Base-by-base conservation (phyloP, 768 basidiomycete species). In the Lenzites betulinus region DNA sequence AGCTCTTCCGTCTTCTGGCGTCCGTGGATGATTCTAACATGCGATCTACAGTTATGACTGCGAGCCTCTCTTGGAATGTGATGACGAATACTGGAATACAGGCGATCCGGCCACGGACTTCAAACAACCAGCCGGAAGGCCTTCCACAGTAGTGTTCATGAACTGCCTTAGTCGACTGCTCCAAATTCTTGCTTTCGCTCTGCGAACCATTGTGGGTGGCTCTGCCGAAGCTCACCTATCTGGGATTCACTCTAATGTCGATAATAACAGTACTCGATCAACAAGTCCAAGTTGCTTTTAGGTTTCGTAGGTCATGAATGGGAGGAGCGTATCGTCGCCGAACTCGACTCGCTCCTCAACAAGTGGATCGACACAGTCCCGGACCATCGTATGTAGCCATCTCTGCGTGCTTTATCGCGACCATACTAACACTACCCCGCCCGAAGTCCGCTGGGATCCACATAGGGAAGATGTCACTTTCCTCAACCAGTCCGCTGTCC, bases 21-120 rank as follows among this genome's bases (percentile, higher is more conserved):
- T 28, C 23, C 9, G 13, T 11, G 12, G 22, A 33, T 33, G 11
- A 33, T 44, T 3, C 1, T 30, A 7, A 30, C 28, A n/a, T 30
- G 16, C 15, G 4, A 25, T 22, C 8, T 28, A 64, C 43, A 90
- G 89, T 66, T 85, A 88, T 64, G 90, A 92, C 64, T 74, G 87
- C 5, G 88, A 89, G 43, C 73, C 83, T 12, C 58, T 60, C 8
- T 28, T 58, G 0, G 90, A 92, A 70, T 86, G 92, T 7, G 90
- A 95, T 61, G 87, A 88, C 61, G 83, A 87, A 60, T 92, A 84
- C 67, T 93, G 90, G 91, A 79, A 84, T 13, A 73, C 73, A 36
- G 71, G 75, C 26, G 83, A 86, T 58, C 82, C 82, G 0, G 75
- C 76, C 1, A 73, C 77, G 42, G 79, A 77, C 15, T 90, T 89